Base-by-base conservation (phyloP, 805 yeast species). In the Blastobotrys peoriensis region DNA sequence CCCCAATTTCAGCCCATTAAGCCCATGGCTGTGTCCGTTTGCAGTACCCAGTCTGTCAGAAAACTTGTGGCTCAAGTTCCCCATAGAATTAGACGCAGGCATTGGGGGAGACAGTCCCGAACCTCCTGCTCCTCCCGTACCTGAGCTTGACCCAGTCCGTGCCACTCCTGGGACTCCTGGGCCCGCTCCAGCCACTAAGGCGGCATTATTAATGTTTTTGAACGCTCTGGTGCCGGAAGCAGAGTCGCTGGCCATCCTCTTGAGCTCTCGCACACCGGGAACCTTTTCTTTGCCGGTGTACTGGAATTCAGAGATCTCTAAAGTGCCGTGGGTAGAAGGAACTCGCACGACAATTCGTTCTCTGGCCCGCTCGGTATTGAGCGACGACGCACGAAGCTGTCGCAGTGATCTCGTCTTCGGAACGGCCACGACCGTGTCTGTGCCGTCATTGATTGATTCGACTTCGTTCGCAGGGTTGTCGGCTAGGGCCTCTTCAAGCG, bases 221-320 rank as follows among this genome's bases (percentile, higher is more conserved):
- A 25, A 13, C 33, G 36, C 44, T 41, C 34, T 36, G 34, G 27
- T 25, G 10, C 25, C 41, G 10, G 33, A 36, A 3, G 27, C 44
- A 10, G 21, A 22, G 13, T 40, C 44, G 10, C 44, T 40, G 35
- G 34, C 27, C 21, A 40, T 34, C 19, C 44, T 35, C 41, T 41
- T 41, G 33, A 41, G 40, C 15, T 41, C 44, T 6, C 41, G 27
- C 9, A 41, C 44, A 3, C 41, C 37, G 3, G 44, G 44, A 6
- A 25, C 30, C 30, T 25, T 25, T 13, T 25, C 30, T 25, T 25
- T 25, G 8, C 10, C 8, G 13, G 30, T 25, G 13, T 25, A 25
- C 10, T 25, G 30, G 30, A 25, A 25, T 25, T 25, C 30, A 8
- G 30, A 25, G 13, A 25, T 25, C 30, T 25, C 30, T 13, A 25